A percentile compares a stretch with the other conserved stretches of the same genome.
phyloP scores from a whole-genome alignment of 2,329 filamentous ascomycete genomes.

The Tolypocladium capitatum region DNA sequence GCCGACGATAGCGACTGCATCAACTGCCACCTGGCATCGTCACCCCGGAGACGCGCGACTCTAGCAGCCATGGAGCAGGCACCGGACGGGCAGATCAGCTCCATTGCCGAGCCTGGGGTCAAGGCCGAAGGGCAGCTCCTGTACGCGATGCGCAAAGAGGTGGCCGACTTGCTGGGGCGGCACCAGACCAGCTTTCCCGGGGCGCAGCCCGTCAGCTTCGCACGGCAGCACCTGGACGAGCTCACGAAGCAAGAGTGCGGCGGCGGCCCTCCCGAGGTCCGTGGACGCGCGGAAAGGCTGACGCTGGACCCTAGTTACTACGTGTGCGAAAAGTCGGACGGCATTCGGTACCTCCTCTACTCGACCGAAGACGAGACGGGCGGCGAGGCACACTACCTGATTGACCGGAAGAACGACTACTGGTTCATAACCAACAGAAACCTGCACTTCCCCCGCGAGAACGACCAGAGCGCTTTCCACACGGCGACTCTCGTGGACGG shows the following conservation, averaged over 20 bases:
- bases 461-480: constrained; percentile 57
- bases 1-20: not conserved
- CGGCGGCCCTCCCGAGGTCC: not conserved
- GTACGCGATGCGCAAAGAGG: constrained; percentile 51
- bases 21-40: not conserved
- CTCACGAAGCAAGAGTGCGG: constrained; percentile 62
- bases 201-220: constrained; percentile 90
- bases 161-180: constrained; percentile 62
- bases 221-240: constrained; percentile 68
- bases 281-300: not conserved
- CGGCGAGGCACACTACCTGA: constrained; percentile 71
- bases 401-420: constrained; percentile 97
- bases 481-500: constrained; percentile 76
- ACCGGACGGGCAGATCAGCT: constrained; percentile 25
- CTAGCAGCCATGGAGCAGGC: constrained; percentile 16
- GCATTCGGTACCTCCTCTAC: constrained; percentile 90
- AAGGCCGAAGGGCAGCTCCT: constrained; percentile 51
- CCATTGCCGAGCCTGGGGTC: constrained; percentile 49
- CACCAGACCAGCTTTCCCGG: constrained; percentile 62
- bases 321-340: constrained; percentile 96
- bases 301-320: constrained; percentile 53
- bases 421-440: constrained; percentile 60
- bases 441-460: constrained; percentile 68
- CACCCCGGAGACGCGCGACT: no score
- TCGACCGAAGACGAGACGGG: constrained; percentile 52